Evolutionary conservation across 768 basidiomycete genomes (phyloP).

Genomic region (Boletellus ananas): DNA sequence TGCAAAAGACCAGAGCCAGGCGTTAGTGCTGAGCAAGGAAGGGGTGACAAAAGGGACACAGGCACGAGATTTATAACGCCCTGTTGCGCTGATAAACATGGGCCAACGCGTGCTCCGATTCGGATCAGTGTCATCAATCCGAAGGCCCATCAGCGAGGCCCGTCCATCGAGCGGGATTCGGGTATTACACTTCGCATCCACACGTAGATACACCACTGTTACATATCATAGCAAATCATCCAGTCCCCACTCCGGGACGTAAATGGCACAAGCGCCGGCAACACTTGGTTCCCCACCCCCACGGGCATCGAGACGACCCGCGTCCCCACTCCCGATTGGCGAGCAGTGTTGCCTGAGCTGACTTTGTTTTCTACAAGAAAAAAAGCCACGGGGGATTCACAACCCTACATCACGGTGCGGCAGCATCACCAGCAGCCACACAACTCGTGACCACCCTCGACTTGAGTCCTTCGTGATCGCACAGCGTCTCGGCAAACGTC

Average conservation of each 20-base stretch:
- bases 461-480: conserved; percentile 35
- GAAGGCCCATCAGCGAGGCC: too few species aligned
- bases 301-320: conserved; percentile 17
- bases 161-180: too few species aligned
- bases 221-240: conserved; percentile 20
- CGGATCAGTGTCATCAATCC: conserved; percentile 6
- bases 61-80: too few species aligned
- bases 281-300: conserved; percentile 17
- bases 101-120: background rate
- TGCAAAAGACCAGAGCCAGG: too few species aligned
- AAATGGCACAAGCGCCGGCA: conserved; percentile 3
- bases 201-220: conserved; percentile 7
- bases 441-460: conserved; percentile 4
- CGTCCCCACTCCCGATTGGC: conserved; percentile 16
- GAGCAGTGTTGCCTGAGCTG: conserved; percentile 3
- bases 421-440: conserved; percentile 1
- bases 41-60: too few species aligned
- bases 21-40: too few species aligned
- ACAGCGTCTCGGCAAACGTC: conserved; percentile 46
- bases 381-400: background rate
- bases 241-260: conserved; percentile 6
- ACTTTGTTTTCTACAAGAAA: background rate
- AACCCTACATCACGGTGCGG: conserved; percentile 12
- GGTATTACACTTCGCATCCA: background rate
- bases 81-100: background rate